Evolutionary conservation across 495 filamentous ascomycete genomes (phyloP), one percentile per base, ranked within the genome.

Genomic region (Xylaria grammica): DNA sequence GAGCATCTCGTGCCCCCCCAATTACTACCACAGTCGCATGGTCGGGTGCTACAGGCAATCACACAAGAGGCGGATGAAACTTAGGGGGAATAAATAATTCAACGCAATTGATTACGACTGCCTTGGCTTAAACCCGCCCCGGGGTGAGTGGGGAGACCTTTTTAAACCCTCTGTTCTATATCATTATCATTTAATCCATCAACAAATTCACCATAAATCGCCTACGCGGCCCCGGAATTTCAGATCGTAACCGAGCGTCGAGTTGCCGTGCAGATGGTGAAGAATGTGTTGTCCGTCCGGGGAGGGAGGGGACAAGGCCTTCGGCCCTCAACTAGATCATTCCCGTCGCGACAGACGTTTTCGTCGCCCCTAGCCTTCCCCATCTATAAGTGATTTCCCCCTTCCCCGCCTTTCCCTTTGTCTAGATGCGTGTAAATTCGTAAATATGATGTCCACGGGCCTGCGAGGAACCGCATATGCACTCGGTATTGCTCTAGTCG

Each of bases 121-220:
- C 6, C 22, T 17, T 19, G 40, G 19, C 51, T n/a, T n/a, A n/a
- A n/a, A n/a, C n/a, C n/a, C n/a, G n/a, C n/a, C n/a, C n/a, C n/a
- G n/a, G n/a, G n/a, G n/a, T n/a, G n/a, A n/a, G n/a, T n/a, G n/a
- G n/a, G n/a, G n/a, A 36, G 20, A 54, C 29, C 27, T 34, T 15
- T 22, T 4, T 34, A 36, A 34, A 20, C 51, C 29, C 53, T 20
- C 34, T 56, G 34, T 27, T 40, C n/a, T 20, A 53, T 36, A 22
- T 53, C 51, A 24, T 53, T 19, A 13, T 53, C 51, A 29, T 29
- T 20, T 53, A 53, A 53, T 24, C 19, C 49, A 19, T 51, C 27
- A n/a, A 30, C 49, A 51, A 51, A 30, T 51, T 2, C 26, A 15
- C 22, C 46, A 6, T 5, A 1, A n/a, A 15, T 15, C 5, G 6